Conservation (phyloP, 2,329 filamentous ascomycete genomes). For the Ascochyta lentis region DNA sequence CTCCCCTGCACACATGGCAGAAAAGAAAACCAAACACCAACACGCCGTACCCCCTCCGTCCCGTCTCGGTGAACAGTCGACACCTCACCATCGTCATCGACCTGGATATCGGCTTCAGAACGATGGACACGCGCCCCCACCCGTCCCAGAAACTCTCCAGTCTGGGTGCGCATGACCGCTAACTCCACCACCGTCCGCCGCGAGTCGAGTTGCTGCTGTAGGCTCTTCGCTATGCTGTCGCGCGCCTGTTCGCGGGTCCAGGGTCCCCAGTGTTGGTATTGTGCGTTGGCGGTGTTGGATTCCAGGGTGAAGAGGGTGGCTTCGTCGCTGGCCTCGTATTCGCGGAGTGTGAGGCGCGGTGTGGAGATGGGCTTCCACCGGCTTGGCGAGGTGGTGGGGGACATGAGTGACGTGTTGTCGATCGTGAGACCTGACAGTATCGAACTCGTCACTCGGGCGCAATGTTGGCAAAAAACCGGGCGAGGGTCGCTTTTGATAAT, state of each 20-base stretch:
- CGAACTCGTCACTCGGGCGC: no score
- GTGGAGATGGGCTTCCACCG: constrained; percentile 16
- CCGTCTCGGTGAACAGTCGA: no score
- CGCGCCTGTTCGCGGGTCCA: constrained; percentile 31
- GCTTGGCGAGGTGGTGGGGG: no score
- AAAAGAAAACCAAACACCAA: constrained; percentile 43
- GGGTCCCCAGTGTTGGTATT: constrained; percentile 38
- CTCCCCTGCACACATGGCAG: constrained; percentile 31
- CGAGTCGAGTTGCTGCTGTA: constrained; percentile 20
- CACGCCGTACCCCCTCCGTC: constrained; percentile 11
- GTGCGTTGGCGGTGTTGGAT: constrained; percentile 30
- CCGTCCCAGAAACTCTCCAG: constrained; percentile 33
- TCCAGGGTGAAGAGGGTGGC: constrained; percentile 34
- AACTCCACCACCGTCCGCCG: constrained; percentile 37
- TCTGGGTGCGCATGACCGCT: constrained; percentile 30
- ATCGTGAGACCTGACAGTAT: no score
- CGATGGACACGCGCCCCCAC: constrained; percentile 29
- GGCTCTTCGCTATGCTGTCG: constrained; percentile 25
- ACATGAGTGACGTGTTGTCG: no score
- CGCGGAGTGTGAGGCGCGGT: constrained; percentile 33
- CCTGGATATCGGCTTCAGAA: no score
- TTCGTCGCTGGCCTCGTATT: constrained; percentile 34
- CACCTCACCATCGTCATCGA: background rate
- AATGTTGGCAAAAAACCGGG: no score
- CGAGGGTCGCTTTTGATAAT: no score